Conservation (phyloP, 495 filamentous ascomycete species). For the Xylaria acuta region DNA sequence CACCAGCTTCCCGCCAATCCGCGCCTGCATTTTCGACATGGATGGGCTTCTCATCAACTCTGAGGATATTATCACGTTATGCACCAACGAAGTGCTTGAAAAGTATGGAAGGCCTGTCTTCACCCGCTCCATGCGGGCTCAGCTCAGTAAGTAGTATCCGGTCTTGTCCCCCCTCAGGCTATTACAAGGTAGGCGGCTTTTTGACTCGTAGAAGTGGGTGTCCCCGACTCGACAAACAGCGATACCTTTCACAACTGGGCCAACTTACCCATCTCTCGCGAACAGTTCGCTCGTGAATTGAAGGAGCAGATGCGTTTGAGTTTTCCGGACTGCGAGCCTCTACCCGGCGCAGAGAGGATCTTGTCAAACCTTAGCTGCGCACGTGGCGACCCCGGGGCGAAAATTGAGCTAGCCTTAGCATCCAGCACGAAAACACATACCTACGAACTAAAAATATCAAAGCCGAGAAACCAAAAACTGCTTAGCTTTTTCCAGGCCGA, state of each 20-base stretch:
- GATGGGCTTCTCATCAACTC: constrained; percentile 83
- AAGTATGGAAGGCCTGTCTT: constrained; percentile 68
- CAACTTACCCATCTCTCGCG: constrained; percentile 69
- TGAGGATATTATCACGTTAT: constrained; percentile 77
- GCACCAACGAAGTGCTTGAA: constrained; percentile 71
- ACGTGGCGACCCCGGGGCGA: neutral
- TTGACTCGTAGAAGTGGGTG: constrained; percentile 55
- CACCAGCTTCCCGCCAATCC: constrained; percentile 60
- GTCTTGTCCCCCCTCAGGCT: neutral
- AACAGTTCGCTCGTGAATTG: constrained; percentile 61
- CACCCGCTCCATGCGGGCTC: constrained; percentile 81
- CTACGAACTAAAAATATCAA: neutral
- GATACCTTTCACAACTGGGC: constrained; percentile 66
- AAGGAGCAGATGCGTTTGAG: constrained; percentile 58
- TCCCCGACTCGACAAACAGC: constrained; percentile 59
- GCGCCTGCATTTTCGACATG: constrained; percentile 89
- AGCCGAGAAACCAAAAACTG: neutral
- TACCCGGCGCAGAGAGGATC: constrained; percentile 72
- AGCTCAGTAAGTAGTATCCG: constrained; percentile 53
- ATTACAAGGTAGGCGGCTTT: neutral
- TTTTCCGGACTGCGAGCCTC: constrained; percentile 68
- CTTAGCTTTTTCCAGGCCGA: constrained; percentile 25
- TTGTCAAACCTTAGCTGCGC: constrained; percentile 50
- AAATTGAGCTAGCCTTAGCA: constrained; percentile 6
- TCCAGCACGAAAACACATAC: neutral